Percentiles rank a stretch among this genome's conserved stretches.
Conservation (phyloP, 139 green algal species). For the Microglena sp. region DNA sequence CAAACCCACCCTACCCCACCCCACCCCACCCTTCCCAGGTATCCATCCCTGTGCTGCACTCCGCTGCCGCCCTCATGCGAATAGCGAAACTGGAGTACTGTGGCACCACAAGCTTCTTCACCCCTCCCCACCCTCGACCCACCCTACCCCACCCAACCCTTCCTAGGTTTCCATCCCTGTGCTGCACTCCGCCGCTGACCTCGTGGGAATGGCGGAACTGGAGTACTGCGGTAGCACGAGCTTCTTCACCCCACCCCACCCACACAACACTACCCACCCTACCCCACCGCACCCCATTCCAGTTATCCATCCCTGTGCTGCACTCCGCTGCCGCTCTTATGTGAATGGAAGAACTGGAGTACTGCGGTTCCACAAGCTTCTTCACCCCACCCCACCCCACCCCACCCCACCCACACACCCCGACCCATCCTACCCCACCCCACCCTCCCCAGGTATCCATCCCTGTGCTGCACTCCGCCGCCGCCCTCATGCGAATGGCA, state of each 20-base stretch:
- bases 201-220: constrained; percentile 65
- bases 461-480: constrained; percentile 85
- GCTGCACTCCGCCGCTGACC: constrained; percentile 79
- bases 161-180: constrained; percentile 78
- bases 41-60: constrained; percentile 88
- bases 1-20: no score
- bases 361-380: constrained; percentile 89
- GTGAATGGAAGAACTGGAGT: constrained; percentile 65
- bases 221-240: constrained; percentile 83
- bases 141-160: no score
- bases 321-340: constrained; percentile 83
- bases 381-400: no score
- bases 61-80: constrained; percentile 66
- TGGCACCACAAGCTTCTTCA: no score
- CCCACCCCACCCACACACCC: no score
- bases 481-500: constrained; percentile 67
- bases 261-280: no score
- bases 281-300: no score
- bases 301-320: constrained; percentile 79
- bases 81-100: no score
- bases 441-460: constrained; percentile 71
- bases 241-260: constrained; percentile 96
- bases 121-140: no score
- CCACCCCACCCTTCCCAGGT: no score
- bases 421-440: no score